A percentile compares a stretch with the other conserved stretches of the same genome.
Evolutionary conservation across 2,329 filamentous ascomycete species (phyloP).

Genomic region (Septoria linicola): DNA sequence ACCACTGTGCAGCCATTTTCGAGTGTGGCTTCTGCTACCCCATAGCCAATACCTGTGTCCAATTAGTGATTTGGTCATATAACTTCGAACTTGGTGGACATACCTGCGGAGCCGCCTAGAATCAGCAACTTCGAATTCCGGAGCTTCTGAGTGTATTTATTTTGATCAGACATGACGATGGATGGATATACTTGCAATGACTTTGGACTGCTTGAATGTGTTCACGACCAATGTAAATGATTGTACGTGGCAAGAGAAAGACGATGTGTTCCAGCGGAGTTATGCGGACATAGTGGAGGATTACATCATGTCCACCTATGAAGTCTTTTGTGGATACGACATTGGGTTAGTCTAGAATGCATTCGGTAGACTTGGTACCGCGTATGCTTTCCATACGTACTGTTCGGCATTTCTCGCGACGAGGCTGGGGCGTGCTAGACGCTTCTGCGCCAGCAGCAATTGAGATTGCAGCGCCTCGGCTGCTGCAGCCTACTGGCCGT

Average conservation of each 20-base stretch:
- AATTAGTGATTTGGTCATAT: neutral
- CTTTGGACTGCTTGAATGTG: neutral
- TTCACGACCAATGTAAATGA: neutral
- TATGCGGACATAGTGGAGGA: too few species aligned
- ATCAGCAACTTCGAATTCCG: slow-evolving; percentile 53
- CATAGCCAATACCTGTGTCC: slow-evolving; percentile 59
- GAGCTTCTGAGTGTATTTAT: slow-evolving; percentile 52
- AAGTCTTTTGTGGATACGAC: too few species aligned
- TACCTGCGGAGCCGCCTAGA: slow-evolving; percentile 57
- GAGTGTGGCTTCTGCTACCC: slow-evolving; percentile 58
- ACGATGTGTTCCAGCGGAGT: too few species aligned
- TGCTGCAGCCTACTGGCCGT: too few species aligned
- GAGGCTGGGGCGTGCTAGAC: too few species aligned
- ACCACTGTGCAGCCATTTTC: slow-evolving; percentile 57
- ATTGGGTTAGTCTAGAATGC: too few species aligned
- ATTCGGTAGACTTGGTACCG: too few species aligned
- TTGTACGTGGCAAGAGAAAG: neutral
- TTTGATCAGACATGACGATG: slow-evolving; percentile 41
- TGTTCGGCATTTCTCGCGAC: too few species aligned
- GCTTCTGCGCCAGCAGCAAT: too few species aligned
- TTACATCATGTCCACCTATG: too few species aligned
- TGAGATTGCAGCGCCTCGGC: too few species aligned
- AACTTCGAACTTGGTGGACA: neutral
- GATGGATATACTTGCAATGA: neutral
- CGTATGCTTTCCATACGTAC: too few species aligned